Conservation (phyloP, 768 basidiomycete species). For the Hericium coralloides region DNA sequence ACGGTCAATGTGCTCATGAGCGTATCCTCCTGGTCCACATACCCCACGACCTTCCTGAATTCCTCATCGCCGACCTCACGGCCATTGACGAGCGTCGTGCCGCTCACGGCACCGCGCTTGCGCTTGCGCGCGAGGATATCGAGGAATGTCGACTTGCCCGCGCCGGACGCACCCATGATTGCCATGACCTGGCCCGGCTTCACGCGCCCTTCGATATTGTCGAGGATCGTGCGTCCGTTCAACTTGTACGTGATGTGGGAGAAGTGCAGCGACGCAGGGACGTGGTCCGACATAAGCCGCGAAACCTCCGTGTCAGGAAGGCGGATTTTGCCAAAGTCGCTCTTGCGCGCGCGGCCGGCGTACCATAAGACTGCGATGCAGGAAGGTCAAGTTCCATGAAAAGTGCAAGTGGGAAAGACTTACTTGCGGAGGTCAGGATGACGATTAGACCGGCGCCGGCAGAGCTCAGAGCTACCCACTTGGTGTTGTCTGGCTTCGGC, state of each 20-base stretch:
- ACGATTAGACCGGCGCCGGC: slow-evolving; percentile 73
- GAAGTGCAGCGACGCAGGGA: slow-evolving; percentile 92
- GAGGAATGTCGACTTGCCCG: slow-evolving; percentile 92
- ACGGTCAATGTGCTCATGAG: slow-evolving; percentile 96
- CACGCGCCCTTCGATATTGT: slow-evolving; percentile 72
- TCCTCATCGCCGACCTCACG: slow-evolving; percentile 61
- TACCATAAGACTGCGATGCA: slow-evolving; percentile 73
- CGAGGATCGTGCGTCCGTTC: slow-evolving; percentile 58
- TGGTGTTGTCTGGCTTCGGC: slow-evolving; percentile 72
- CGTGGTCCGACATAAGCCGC: slow-evolving; percentile 88
- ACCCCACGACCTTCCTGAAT: slow-evolving; percentile 85
- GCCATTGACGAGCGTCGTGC: slow-evolving; percentile 81
- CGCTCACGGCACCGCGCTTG: slow-evolving; percentile 72
- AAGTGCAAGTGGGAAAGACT: slow-evolving; percentile 4
- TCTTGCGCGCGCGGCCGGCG: slow-evolving; percentile 62
- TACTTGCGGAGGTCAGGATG: slow-evolving; percentile 54
- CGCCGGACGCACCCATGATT: slow-evolving; percentile 95
- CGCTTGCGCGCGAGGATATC: slow-evolving; percentile 90
- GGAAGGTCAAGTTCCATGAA: not conserved
- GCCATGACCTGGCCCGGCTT: slow-evolving; percentile 89
- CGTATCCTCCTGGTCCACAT: slow-evolving; percentile 98
- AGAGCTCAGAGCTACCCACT: slow-evolving; percentile 78
- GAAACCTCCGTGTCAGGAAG: slow-evolving; percentile 76
- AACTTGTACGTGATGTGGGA: slow-evolving; percentile 75
- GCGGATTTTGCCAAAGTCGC: slow-evolving; percentile 63